Base-by-base conservation (phyloP, 345 rosid genomes). In the Camelina neglecta region DNA sequence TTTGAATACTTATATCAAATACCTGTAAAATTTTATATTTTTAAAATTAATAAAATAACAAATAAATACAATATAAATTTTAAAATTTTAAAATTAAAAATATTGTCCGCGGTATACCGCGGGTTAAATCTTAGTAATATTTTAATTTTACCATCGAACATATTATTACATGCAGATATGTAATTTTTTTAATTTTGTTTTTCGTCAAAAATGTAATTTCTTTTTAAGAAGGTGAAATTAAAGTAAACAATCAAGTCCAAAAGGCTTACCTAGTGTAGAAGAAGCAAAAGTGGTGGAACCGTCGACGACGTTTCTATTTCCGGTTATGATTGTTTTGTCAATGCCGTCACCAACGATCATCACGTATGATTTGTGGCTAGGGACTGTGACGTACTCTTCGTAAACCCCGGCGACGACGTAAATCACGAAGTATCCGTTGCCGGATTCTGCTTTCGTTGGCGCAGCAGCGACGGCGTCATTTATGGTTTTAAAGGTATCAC, bases 311-410 rank as follows among this genome's bases (percentile, higher is more conserved):
- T 75, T 87, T 50, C 77, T 79, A 58, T 86, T 83, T 42, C 92
- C 89, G 1, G 86, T 85, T 53, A 90, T 83, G 15, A 88, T 57
- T 3, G 95, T 90, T 63, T 24, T 67, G 47, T 77, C 77, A 31
- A 88, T 77, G 1, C 92, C 92, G 4, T 77, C 85, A 18, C 95
- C 90, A 6, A 85, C 50, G 82, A 89, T 83, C 86, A 85, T 68
- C 53, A 89, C 48, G 58, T 84, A 72, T 16, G 75, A 58, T 79
- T 82, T 84, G 54, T 73, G 31, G 53, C 68, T 77, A 11, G 83
- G 81, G 13, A 89, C 79, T 8, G 77, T 68, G 59, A 89, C 83
- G 18, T 86, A 84, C 76, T 89, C 89, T 18, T 82, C 72, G 56
- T 84, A 89, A 41, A 85, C 65, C 2, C 90, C 95, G 0, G 79